phyloP scores from a whole-genome alignment of 176 grass and related monocot species.

The Bonia amplexicaulis region DNA sequence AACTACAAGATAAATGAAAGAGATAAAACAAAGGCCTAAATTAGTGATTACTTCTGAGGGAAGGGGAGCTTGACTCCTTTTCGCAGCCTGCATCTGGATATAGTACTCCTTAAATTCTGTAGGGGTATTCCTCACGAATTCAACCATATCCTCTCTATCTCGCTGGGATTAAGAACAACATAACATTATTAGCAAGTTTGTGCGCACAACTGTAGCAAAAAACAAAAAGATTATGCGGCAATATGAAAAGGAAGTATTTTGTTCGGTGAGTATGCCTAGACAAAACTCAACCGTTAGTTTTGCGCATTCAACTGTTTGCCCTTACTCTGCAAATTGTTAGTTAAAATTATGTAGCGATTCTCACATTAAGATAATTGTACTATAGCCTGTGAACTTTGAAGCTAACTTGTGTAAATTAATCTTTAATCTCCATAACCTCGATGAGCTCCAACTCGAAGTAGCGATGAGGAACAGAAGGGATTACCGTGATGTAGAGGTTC shows the following conservation, averaged over 20 bases:
- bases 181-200: conserved; percentile 14
- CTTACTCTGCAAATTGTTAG: background rate
- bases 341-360: background rate
- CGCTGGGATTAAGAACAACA: conserved; percentile 26
- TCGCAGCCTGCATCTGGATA: conserved; percentile 94
- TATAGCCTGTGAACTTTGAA: background rate
- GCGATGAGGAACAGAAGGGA: background rate
- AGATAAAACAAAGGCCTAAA: background rate
- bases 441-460: background rate
- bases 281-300: background rate
- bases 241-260: background rate
- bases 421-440: background rate
- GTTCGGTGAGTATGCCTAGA: background rate
- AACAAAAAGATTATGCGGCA: background rate
- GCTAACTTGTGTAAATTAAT: background rate
- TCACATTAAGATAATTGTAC: background rate
- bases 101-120: conserved; percentile 89
- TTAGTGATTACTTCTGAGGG: conserved; percentile 60
- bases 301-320: background rate
- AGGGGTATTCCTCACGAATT: conserved; percentile 73
- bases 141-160: conserved; percentile 83
- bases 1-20: background rate
- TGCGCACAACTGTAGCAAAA: background rate
- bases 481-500: conserved; percentile 91
- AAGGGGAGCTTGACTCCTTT: conserved; percentile 83